Base-by-base conservation (phyloP, 441 rosid species). In the Capsella rubella region DNA sequence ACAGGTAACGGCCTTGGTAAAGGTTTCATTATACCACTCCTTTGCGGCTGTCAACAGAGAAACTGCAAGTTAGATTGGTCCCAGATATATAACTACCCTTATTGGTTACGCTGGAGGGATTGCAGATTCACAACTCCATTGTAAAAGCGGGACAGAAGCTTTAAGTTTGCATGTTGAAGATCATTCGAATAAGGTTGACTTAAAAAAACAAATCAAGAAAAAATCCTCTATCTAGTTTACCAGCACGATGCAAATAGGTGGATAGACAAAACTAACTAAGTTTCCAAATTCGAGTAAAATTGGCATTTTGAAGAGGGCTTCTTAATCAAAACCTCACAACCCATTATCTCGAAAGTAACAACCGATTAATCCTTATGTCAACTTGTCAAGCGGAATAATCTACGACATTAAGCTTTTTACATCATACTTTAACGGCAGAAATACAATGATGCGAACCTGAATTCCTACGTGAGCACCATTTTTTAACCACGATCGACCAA, bases 401-500 rank as follows among this genome's bases (percentile, higher is more conserved):
- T 37, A 59, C 6, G 3, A 45, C 18, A 21, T 8, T 12, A 35
- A 15, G 27, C 10, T 35, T 35, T 63, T 6, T 45, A 64, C 39
- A 63, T 45, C 29, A 32, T 6, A 43, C 42, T 45, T 31, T 4
- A 64, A 63, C 32, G 4, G 5, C 18, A 40, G 42, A 62, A 31
- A 31, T 11, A 43, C 9, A 62, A 43, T 42, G 72, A 45, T 37
- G 67, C 79, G 34, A 75, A 94, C 98, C 97, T 89, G 89, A 70
- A 43, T 78, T 78, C 88, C 91, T 65, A 89, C 90, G 16, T 83
- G 83, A 72, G 76, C 79, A 69, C 97, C 97, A 81, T 90, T 92
- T 82, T 87, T 87, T 82, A 95, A 71, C 99, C 99, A 95, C 57
- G 97, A 92, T 18, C 98, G 87, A 71, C 96, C 86, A 69, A 95